Percentiles rank a stretch among this genome's conserved stretches.
These are phyloP conservation scores for Pholiota conissans DNA, from an alignment of 768 basidiomycete genomes.

Conservation along the genomic window DNA sequence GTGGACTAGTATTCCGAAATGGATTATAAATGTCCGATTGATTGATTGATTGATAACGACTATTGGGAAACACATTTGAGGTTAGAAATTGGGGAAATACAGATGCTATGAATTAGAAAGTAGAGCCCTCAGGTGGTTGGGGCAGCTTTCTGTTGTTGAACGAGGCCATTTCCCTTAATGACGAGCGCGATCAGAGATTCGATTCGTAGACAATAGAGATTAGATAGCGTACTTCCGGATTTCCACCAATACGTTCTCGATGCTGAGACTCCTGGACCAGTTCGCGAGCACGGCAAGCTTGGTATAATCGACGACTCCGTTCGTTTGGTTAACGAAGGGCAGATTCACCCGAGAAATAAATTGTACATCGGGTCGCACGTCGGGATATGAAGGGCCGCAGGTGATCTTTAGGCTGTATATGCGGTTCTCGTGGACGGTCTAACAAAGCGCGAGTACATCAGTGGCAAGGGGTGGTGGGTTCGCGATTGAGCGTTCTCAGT, in stretches of 20 bases:
- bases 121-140: constrained; percentile 89
- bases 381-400: constrained; percentile 78
- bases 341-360: constrained; percentile 92
- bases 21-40: background rate
- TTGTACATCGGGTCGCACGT: constrained; percentile 74
- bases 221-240: constrained; percentile 72
- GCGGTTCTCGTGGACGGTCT: constrained; percentile 98
- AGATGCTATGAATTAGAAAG: constrained; percentile 40
- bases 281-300: constrained; percentile 71
- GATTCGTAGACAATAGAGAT: background rate
- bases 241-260: constrained; percentile 91
- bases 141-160: constrained; percentile 90
- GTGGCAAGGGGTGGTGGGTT: background rate
- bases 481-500: background rate
- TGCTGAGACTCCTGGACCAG: constrained; percentile 77
- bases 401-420: constrained; percentile 94
- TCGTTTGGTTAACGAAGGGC: constrained; percentile 77
- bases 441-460: background rate
- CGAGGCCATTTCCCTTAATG: constrained; percentile 87
- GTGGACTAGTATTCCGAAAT: no score
- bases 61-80: background rate
- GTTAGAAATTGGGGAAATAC: background rate
- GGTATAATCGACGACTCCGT: constrained; percentile 76
- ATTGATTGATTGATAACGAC: background rate
- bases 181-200: background rate